Evolutionary conservation across 345 rosid genomes (phyloP).

Genomic region (Acer campestre): DNA sequence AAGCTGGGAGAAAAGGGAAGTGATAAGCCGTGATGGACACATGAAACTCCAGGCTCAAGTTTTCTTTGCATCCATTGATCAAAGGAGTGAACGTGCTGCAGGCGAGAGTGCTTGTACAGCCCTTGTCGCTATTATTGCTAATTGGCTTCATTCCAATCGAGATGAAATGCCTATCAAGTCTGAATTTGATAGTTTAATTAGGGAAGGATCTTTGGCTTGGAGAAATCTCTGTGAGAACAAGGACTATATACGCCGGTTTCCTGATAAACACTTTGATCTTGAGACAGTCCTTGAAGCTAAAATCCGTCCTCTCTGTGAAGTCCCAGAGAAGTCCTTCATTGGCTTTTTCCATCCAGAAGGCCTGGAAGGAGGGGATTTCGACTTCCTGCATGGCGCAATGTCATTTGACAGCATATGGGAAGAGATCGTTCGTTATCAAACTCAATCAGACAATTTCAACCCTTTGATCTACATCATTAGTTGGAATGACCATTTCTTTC

Average conservation of each 20-base stretch:
- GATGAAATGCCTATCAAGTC: constrained; percentile 60
- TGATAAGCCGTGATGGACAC: constrained; percentile 59
- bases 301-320: constrained; percentile 44
- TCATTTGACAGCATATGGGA: constrained; percentile 73
- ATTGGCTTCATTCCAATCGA: constrained; percentile 62
- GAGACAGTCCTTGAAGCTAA: constrained; percentile 65
- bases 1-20: constrained; percentile 65
- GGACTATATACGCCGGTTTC: constrained; percentile 44
- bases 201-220: constrained; percentile 72
- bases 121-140: constrained; percentile 63
- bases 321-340: constrained; percentile 52
- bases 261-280: constrained; percentile 75
- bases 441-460: constrained; percentile 14
- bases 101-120: constrained; percentile 83
- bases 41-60: constrained; percentile 57
- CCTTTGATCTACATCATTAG: constrained; percentile 57
- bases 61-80: constrained; percentile 75
- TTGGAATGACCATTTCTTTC: constrained; percentile 78
- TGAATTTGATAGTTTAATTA: constrained; percentile 59
- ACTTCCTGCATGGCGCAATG: constrained; percentile 67
- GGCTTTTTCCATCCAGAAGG: constrained; percentile 73
- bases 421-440: constrained; percentile 39
- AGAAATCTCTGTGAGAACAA: constrained; percentile 66
- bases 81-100: constrained; percentile 66
- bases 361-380: constrained; percentile 49